These are phyloP conservation scores for Trichophyton schoenleinii DNA, from an alignment of 2,329 filamentous ascomycete genomes.

Conservation along the genomic window DNA sequence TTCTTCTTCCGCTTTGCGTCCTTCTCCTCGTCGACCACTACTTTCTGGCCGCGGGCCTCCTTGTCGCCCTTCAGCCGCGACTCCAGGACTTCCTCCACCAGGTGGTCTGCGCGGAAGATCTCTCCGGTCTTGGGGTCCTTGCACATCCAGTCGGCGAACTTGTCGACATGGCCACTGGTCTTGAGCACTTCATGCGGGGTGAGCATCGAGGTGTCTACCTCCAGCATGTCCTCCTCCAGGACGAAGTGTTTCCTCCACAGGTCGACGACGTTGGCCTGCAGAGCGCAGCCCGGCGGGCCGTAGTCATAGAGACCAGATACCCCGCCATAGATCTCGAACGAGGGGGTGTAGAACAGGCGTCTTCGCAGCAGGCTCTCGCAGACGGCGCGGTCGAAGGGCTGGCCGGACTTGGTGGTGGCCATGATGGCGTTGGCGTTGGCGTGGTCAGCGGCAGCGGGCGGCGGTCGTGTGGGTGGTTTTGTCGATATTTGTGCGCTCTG, in stretches of 20 bases:
- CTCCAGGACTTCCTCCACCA: conserved; percentile 90
- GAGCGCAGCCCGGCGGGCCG: conserved; percentile 72
- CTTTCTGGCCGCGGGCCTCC: conserved; percentile 73
- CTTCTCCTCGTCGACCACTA: conserved; percentile 54
- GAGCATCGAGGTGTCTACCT: conserved; percentile 86
- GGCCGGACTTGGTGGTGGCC: conserved; percentile 72
- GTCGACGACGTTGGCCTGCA: conserved; percentile 80
- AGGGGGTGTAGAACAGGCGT: conserved; percentile 85
- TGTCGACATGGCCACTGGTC: conserved; percentile 92
- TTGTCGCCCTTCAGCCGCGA: conserved; percentile 77
- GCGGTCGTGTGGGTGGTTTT: background rate
- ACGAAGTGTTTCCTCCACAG: conserved; percentile 89
- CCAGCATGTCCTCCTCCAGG: conserved; percentile 86
- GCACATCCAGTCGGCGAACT: conserved; percentile 99
- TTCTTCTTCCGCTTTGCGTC: conserved; percentile 86
- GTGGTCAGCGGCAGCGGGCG: conserved; percentile 20
- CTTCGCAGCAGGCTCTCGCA: conserved; percentile 80
- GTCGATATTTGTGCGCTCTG: conserved; percentile 2
- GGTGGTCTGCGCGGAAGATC: conserved; percentile 88
- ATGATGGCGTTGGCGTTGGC: conserved; percentile 24
- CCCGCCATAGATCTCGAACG: conserved; percentile 91
- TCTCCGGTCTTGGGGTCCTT: conserved; percentile 97
- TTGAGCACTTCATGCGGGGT: conserved; percentile 91
- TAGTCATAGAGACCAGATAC: conserved; percentile 87
- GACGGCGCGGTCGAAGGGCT: conserved; percentile 69